phyloP scores from a whole-genome alignment of 2,329 filamentous ascomycete species.

The Penicillium fuscoglaucum region DNA sequence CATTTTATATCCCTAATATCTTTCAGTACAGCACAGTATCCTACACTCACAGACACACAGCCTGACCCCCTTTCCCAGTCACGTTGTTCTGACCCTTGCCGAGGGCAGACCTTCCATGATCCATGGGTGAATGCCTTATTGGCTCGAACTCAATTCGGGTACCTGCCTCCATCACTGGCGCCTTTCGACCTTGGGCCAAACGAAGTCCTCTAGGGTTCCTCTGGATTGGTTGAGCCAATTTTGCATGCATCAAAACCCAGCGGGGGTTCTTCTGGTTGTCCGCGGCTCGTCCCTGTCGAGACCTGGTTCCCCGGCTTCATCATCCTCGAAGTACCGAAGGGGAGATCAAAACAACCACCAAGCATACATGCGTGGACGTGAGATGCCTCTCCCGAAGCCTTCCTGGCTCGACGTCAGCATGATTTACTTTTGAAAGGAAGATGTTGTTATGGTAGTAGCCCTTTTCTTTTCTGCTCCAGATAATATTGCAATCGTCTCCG shows the following conservation, averaged over 20 bases:
- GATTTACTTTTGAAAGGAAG: conserved; percentile 21
- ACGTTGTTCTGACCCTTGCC: neutral
- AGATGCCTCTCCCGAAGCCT: conserved; percentile 12
- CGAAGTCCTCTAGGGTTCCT: conserved; percentile 5
- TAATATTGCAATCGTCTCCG: neutral
- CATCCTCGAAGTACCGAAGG: neutral
- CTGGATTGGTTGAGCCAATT: conserved; percentile 12
- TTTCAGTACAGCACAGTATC: neutral
- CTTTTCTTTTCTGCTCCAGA: neutral
- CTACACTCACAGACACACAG: neutral
- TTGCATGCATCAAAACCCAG: conserved; percentile 28
- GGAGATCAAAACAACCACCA: neutral
- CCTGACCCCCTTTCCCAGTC: neutral
- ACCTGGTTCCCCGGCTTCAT: neutral
- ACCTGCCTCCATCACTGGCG: neutral
- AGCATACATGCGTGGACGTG: neutral
- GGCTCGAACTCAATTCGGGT: conserved; percentile 2
- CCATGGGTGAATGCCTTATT: conserved; percentile 13
- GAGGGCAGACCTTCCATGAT: conserved; percentile 13
- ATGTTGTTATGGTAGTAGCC: neutral
- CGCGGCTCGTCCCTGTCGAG: conserved; percentile 2
- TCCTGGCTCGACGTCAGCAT: conserved; percentile 37
- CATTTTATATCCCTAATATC: neutral
- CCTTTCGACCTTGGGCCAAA: neutral
- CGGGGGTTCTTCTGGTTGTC: conserved; percentile 15